Conservation (phyloP, 805 yeast species). For the Wickerhamomyces bovis region DNA sequence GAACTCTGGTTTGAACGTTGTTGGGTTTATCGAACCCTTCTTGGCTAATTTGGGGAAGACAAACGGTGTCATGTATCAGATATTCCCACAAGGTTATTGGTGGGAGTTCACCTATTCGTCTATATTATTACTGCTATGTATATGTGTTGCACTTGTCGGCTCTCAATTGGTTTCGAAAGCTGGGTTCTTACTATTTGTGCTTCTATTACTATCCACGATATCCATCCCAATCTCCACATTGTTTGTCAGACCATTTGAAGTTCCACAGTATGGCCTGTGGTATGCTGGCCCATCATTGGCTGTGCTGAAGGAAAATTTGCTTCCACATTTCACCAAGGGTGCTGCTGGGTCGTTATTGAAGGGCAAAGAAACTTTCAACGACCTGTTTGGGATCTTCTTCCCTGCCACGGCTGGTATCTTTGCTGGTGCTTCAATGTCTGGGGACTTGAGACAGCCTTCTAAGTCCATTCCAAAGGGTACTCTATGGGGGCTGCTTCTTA, state of each 20-base stretch:
- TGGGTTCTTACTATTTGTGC: conserved; percentile 65
- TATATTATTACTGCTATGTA: conserved; percentile 58
- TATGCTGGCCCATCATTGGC: conserved; percentile 74
- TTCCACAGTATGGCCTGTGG: conserved; percentile 39
- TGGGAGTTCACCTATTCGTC: conserved; percentile 72
- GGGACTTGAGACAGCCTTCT: conserved; percentile 82
- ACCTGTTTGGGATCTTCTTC: conserved; percentile 90
- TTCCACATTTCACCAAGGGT: conserved; percentile 78
- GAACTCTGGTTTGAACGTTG: conserved; percentile 88
- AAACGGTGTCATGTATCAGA: conserved; percentile 46
- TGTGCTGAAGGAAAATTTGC: conserved; percentile 59
- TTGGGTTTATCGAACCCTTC: conserved; percentile 90
- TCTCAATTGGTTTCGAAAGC: conserved; percentile 76
- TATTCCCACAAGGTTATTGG: conserved; percentile 67
- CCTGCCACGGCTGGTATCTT: conserved; percentile 98
- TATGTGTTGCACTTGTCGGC: conserved; percentile 74
- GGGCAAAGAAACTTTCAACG: conserved; percentile 68
- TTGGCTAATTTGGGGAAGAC: conserved; percentile 66
- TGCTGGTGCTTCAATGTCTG: conserved; percentile 99
- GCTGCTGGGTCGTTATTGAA: conserved; percentile 82
- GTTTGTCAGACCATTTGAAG: conserved; percentile 54
- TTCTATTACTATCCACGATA: conserved; percentile 63
- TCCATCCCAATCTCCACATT: conserved; percentile 79
- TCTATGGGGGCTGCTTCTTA: conserved; percentile 68
- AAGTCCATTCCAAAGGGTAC: conserved; percentile 93